Percentiles rank a stretch among this genome's conserved stretches.
These are phyloP conservation scores for Mesembryanthemum crystallinum DNA, from an alignment of 148 eudicot genomes.

Conservation along the genomic window DNA sequence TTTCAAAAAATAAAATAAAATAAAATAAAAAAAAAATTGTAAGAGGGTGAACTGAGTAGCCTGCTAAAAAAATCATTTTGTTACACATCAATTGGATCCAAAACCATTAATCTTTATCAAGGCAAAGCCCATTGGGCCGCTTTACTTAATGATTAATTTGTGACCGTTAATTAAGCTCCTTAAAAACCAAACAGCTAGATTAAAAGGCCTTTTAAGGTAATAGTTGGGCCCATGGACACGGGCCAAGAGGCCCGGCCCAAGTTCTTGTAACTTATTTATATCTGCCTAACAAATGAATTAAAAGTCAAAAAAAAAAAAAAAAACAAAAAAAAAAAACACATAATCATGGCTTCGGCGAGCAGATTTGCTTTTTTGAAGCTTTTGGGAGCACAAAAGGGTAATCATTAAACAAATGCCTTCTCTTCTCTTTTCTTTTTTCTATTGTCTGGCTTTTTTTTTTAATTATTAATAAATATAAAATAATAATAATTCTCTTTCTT, in stretches of 20 bases:
- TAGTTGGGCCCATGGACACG: too few relatives aligned
- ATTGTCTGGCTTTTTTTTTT: too few relatives aligned
- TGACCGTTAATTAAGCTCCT: too few relatives aligned
- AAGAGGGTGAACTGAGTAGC: too few relatives aligned
- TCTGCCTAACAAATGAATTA: neutral
- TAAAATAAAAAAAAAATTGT: too few relatives aligned
- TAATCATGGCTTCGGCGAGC: slow-evolving; percentile 1
- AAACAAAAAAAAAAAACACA: neutral
- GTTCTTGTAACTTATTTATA: too few relatives aligned
- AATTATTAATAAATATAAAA: too few relatives aligned
- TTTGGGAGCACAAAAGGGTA: neutral
- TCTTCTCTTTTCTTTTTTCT: neutral
- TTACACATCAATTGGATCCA: too few relatives aligned
- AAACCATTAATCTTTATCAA: neutral
- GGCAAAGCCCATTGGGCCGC: neutral
- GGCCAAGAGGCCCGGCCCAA: neutral
- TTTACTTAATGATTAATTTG: neutral
- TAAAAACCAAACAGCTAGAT: too few relatives aligned
- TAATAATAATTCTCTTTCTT: neutral
- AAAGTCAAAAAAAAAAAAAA: neutral
- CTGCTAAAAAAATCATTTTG: too few relatives aligned
- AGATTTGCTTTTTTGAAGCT: neutral
- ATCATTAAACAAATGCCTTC: neutral
- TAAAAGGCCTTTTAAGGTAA: neutral
- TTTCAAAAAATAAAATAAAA: too few relatives aligned